Conservation (phyloP, 371 early-diverging fungal genomes). For the Amoeboaphelidium protococcarum region DNA sequence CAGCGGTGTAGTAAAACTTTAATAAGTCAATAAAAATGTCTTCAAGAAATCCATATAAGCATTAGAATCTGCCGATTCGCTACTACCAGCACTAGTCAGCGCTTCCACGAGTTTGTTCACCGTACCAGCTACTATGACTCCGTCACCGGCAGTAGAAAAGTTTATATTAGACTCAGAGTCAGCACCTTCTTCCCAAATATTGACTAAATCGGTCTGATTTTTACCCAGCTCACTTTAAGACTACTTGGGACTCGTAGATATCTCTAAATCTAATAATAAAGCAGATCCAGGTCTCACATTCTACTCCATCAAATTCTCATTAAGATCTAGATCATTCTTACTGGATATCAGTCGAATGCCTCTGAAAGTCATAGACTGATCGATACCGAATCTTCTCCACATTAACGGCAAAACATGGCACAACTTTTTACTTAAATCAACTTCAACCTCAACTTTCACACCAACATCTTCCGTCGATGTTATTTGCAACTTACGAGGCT, state of each 20-base stretch:
- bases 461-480: neutral
- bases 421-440: constrained; percentile 3
- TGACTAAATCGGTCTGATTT: too few relatives aligned
- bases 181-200: constrained; percentile 3
- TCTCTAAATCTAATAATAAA: neutral
- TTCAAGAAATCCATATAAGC: constrained; percentile 9
- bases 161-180: neutral
- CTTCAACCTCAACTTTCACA: constrained; percentile 4
- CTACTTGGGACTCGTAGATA: constrained; percentile 2
- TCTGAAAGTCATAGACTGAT: neutral
- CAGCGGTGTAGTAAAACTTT: constrained; percentile 8
- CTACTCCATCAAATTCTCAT: neutral
- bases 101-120: constrained; percentile 11
- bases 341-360: neutral
- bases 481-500: neutral
- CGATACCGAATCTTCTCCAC: constrained; percentile 6
- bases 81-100: constrained; percentile 9
- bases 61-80: neutral
- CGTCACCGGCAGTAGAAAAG: neutral
- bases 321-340: neutral
- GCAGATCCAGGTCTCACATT: constrained; percentile 1
- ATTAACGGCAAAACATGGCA: neutral
- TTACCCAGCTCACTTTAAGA: neutral
- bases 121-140: constrained; percentile 5
- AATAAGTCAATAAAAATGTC: constrained; percentile 13